Percentiles rank a stretch among this genome's conserved stretches.
phyloP scores from a whole-genome alignment of 2,329 filamentous ascomycete genomes.

The Fusarium dlaminii region DNA sequence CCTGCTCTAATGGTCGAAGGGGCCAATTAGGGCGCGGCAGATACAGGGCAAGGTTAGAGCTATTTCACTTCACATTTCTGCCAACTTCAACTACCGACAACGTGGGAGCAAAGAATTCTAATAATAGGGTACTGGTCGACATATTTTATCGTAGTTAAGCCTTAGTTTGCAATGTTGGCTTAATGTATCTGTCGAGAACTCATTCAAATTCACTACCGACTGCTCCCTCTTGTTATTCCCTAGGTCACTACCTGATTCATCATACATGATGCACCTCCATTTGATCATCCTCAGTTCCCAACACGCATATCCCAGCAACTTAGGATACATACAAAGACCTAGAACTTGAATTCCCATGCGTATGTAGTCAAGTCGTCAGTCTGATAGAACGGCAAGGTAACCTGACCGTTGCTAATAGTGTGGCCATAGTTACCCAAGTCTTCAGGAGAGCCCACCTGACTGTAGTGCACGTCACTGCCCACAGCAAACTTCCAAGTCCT shows the following conservation, averaged over 20 bases:
- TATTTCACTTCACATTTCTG: not conserved
- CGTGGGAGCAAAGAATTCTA: too few species aligned
- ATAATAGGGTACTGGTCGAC: too few species aligned
- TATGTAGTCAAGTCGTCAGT: not conserved
- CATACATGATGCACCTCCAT: too few species aligned
- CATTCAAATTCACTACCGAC: not conserved
- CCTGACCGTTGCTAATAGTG: not conserved
- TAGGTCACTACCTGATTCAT: too few species aligned
- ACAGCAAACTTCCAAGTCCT: not conserved
- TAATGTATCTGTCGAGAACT: not conserved
- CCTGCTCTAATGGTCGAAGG: fast-evolving
- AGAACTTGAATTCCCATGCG: not conserved
- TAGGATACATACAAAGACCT: not conserved
- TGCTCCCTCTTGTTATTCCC: too few species aligned
- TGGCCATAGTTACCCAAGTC: not conserved
- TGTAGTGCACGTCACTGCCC: not conserved
- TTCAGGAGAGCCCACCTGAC: not conserved
- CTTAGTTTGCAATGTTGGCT: fast-evolving
- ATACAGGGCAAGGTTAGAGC: not conserved
- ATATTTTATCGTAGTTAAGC: fast-evolving
- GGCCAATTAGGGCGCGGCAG: not conserved
- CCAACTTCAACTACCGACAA: not conserved
- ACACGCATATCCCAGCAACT: too few species aligned
- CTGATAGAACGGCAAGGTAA: not conserved
- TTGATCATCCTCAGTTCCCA: too few species aligned